A percentile compares a stretch with the other conserved stretches of the same genome.
Evolutionary conservation across 441 rosid genomes (phyloP).

Genomic region (Croton setiger): DNA sequence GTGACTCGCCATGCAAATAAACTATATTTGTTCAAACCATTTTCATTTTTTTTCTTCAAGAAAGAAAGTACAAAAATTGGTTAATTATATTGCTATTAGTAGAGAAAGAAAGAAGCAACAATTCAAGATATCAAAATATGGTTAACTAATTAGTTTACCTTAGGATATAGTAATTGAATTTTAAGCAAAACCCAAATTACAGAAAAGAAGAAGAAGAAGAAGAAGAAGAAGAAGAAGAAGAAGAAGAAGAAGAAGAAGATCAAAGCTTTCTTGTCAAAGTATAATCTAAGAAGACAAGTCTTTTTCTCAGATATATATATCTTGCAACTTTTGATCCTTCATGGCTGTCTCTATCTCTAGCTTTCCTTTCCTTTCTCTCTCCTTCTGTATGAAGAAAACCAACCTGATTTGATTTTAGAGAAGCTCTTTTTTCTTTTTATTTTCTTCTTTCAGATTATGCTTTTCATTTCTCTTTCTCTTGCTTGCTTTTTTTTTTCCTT

Average conservation of each 20-base stretch:
- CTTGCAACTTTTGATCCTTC: slow-evolving; percentile 36
- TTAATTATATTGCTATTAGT: not conserved
- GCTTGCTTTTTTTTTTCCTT: slow-evolving; percentile 8
- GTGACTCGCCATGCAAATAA: slow-evolving; percentile 69
- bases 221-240: not conserved
- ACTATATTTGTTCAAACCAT: slow-evolving; percentile 32
- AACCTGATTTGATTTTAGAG: slow-evolving; percentile 28
- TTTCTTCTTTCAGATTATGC: slow-evolving; percentile 14
- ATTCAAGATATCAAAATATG: not conserved
- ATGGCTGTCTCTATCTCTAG: slow-evolving; percentile 46
- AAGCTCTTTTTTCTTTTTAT: not conserved
- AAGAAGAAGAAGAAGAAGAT: slow-evolving; percentile 29
- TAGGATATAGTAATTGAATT: slow-evolving; percentile 12
- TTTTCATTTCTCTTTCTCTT: slow-evolving; percentile 21
- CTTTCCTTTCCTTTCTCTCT: slow-evolving; percentile 18
- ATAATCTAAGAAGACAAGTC: slow-evolving; percentile 50
- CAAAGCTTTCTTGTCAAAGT: slow-evolving; percentile 58
- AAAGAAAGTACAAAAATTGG: slow-evolving; percentile 21
- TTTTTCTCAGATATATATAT: slow-evolving; percentile 38
- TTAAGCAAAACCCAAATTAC: slow-evolving; percentile 20
- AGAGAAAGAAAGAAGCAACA: slow-evolving; percentile 27
- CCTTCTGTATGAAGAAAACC: slow-evolving; percentile 75
- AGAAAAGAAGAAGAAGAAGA: not conserved
- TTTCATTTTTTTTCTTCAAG: slow-evolving; percentile 25
- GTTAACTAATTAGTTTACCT: slow-evolving; percentile 9